Percentiles rank a stretch among this genome's conserved stretches.
phyloP scores from a whole-genome alignment of 179 eudicot species.

The Spergularia azorica region DNA sequence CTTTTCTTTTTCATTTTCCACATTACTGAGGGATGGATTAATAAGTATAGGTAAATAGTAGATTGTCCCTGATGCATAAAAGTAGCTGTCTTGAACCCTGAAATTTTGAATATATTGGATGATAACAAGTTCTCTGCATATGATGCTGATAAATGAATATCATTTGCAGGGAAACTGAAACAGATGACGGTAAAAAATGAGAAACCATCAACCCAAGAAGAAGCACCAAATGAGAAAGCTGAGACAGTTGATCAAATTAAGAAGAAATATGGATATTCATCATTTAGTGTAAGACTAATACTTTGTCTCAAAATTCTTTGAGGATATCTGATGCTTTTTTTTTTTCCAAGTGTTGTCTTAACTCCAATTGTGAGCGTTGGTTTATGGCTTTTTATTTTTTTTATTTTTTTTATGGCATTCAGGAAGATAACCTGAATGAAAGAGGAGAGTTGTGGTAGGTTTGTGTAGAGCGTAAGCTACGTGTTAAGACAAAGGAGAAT shows the following conservation, averaged over 20 bases:
- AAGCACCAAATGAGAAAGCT: conserved; percentile 56
- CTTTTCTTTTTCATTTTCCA: neutral
- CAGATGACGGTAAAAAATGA: conserved; percentile 68
- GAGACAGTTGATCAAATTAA: conserved; percentile 87
- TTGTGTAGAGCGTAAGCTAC: neutral
- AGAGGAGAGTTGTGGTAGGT: neutral
- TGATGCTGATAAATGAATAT: neutral
- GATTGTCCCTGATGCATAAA: neutral
- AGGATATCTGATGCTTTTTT: neutral
- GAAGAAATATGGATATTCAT: conserved; percentile 80
- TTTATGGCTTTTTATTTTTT: no score
- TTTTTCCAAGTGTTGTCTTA: neutral
- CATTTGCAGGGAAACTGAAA: conserved; percentile 72
- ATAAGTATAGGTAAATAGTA: neutral
- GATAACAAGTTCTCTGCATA: neutral
- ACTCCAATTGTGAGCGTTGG: neutral
- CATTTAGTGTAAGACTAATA: conserved; percentile 56
- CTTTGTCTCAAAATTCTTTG: neutral
- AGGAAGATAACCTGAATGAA: neutral
- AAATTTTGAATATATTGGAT: neutral
- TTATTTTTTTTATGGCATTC: neutral
- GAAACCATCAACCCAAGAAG: conserved; percentile 50
- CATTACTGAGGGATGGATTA: neutral
- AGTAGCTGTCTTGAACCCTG: neutral
- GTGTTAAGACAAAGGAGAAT: neutral